Evolutionary conservation across 208 protist genomes (phyloP).

Genomic region (Wallacemonas sp.): DNA sequence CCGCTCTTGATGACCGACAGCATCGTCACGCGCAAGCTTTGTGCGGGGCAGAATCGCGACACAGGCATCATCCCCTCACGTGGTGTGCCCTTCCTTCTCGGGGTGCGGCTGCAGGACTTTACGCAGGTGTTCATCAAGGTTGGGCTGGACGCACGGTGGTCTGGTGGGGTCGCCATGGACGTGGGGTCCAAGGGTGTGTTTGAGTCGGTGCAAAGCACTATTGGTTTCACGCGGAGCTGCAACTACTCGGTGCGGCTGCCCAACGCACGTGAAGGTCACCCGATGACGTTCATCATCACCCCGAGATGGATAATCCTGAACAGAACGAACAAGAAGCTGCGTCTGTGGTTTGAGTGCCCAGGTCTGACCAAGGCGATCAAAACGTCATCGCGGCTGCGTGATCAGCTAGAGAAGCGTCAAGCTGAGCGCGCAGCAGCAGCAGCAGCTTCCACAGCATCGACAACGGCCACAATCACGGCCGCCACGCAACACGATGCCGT

Average conservation of each 20-base stretch:
- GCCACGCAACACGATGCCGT: neutral
- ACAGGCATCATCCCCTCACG: conserved; percentile 78
- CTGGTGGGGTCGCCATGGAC: conserved; percentile 46
- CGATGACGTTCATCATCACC: conserved; percentile 66
- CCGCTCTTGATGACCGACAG: conserved; percentile 66
- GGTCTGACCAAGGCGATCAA: conserved; percentile 24
- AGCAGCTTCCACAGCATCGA: too few relatives aligned
- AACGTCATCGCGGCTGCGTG: conserved; percentile 17
- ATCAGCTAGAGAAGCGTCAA: conserved; percentile 13
- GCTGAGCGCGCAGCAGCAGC: conserved; percentile 21
- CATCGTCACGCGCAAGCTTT: conserved; percentile 42
- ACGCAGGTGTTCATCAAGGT: conserved; percentile 55
- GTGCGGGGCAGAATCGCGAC: conserved; percentile 51
- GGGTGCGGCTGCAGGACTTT: conserved; percentile 53
- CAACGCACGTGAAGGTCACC: conserved; percentile 59
- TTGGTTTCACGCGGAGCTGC: conserved; percentile 67
- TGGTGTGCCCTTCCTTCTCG: conserved; percentile 72
- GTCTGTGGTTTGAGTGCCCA: conserved; percentile 56
- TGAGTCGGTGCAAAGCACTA: conserved; percentile 32
- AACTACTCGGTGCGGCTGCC: conserved; percentile 80
- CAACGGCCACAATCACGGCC: too few relatives aligned
- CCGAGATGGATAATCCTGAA: conserved; percentile 82
- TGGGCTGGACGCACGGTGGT: conserved; percentile 74
- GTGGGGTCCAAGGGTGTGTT: conserved; percentile 68
- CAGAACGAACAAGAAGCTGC: conserved; percentile 59